These are phyloP conservation scores for Mycena haematopus DNA, from an alignment of 768 basidiomycete species.

Conservation along the genomic window DNA sequence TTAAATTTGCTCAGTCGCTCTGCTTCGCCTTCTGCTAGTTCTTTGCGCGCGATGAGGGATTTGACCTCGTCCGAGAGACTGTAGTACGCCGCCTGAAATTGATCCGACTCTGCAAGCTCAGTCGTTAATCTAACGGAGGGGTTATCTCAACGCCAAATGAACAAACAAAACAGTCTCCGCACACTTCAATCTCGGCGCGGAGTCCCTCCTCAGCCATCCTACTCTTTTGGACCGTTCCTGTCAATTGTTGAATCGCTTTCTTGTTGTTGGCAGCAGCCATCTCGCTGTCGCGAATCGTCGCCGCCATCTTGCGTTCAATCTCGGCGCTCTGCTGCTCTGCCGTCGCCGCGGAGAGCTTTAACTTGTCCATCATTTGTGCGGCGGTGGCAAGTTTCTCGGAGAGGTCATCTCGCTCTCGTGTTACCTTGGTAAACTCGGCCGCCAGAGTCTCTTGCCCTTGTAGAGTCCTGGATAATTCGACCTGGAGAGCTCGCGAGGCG, in stretches of 20 bases:
- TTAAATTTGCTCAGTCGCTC: slow-evolving; percentile 80
- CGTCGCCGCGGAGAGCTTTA: slow-evolving; percentile 31
- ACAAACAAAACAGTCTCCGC: slow-evolving; percentile 35
- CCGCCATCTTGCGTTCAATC: slow-evolving; percentile 37
- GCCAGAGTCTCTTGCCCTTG: slow-evolving; percentile 50
- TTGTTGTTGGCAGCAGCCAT: slow-evolving; percentile 52
- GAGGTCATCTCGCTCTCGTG: slow-evolving; percentile 42
- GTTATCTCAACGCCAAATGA: not conserved
- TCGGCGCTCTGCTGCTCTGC: slow-evolving; percentile 31
- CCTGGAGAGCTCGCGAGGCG: slow-evolving; percentile 31
- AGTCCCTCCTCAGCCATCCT: slow-evolving; percentile 73
- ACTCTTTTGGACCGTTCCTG: slow-evolving; percentile 56
- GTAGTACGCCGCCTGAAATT: slow-evolving; percentile 76
- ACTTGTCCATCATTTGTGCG: slow-evolving; percentile 32
- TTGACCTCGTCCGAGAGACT: slow-evolving; percentile 68
- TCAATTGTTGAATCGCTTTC: slow-evolving; percentile 53
- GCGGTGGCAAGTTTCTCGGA: slow-evolving; percentile 32
- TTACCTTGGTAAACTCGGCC: slow-evolving; percentile 47
- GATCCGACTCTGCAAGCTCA: slow-evolving; percentile 65
- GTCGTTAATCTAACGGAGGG: slow-evolving; percentile 41
- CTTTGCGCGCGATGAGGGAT: slow-evolving; percentile 69
- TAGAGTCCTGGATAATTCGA: slow-evolving; percentile 48
- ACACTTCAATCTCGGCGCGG: slow-evolving; percentile 73
- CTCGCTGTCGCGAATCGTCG: slow-evolving; percentile 42
- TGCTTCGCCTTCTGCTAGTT: slow-evolving; percentile 82